Evolutionary conservation across 177 flowering plant genomes (phyloP).

Genomic region (Vitis hybrid): DNA sequence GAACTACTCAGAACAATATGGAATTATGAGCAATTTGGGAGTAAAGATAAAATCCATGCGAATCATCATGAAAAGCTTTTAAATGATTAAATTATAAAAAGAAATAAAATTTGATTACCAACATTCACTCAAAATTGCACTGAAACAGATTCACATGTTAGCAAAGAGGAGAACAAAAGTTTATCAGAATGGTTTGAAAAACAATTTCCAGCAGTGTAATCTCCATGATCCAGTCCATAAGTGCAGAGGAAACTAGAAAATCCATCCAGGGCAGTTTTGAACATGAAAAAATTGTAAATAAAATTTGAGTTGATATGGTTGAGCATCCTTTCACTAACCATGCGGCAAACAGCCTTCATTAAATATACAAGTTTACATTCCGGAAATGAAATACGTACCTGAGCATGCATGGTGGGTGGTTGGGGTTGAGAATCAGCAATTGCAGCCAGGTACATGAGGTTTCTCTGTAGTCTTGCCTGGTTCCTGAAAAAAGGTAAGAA

Average conservation of each 20-base stretch:
- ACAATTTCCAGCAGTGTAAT: background rate
- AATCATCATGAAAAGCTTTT: background rate
- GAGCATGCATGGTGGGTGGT: conserved; percentile 70
- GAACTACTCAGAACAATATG: background rate
- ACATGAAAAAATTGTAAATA: background rate
- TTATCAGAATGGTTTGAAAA: background rate
- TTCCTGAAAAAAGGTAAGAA: conserved; percentile 42
- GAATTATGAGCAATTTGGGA: background rate
- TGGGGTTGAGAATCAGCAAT: conserved; percentile 98
- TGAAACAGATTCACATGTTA: background rate
- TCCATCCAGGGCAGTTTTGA: background rate
- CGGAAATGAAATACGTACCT: conserved; percentile 38
- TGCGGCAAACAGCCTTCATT: background rate
- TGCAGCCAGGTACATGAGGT: conserved; percentile 96
- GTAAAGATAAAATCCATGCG: background rate
- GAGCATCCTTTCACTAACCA: background rate
- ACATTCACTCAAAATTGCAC: background rate
- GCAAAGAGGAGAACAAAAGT: background rate
- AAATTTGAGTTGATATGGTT: background rate
- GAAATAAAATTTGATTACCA: too few relatives aligned
- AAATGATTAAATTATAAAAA: background rate
- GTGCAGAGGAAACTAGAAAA: background rate
- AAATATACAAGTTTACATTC: background rate
- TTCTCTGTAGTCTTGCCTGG: conserved; percentile 83
- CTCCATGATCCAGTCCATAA: background rate